Base-by-base conservation (phyloP, 208 protist genomes). In the Leishmania tarentolae region DNA sequence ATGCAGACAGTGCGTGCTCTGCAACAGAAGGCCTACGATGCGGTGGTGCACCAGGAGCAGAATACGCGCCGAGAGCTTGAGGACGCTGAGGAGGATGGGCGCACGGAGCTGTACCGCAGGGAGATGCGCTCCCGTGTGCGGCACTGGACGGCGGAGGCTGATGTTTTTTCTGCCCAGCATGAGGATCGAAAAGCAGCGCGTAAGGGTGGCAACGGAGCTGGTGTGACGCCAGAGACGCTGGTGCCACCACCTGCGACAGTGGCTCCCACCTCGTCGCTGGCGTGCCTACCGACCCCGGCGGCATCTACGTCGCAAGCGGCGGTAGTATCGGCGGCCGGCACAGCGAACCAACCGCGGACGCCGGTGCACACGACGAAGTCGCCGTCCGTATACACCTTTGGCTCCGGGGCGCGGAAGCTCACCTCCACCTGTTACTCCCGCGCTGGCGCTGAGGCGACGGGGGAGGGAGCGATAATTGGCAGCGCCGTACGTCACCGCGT, bases 1-100 rank as follows among this genome's bases (percentile, higher is more conserved):
- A 86, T 82, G 82, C 78, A 82, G 37, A 76, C 78, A 42, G 79
- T 86, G 78, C 71, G 76, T 47, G 71, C 78, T 31, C 61, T 82
- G 52, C 75, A 59, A 28, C 79, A 78, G 42, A 46, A 78, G 50
- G 80, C 56, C 15, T 79, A 78, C 70, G 78, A 78, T 4, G 77
- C 74, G 24, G 69, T 85, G 61, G 59, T 50, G 52, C 40, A 66
- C 6, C 81, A 82, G 37, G 90, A 93, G 75, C 50, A 80, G 31
- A 40, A 17, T 0, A 17, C 6, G 40, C 90, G 90, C 7, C 57
- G 56, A 35, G 61, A 42, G 11, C 40, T 91, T 1, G 50, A 79
- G 19, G 76, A 68, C 37, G 77, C 57, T 7, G 90, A 93, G 57
- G 50, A 85, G 72, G 69, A 61, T 0, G 24, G 35, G 0, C 90